Conservation (phyloP, 805 yeast species). For the Kodamaea nitidulidarum region DNA sequence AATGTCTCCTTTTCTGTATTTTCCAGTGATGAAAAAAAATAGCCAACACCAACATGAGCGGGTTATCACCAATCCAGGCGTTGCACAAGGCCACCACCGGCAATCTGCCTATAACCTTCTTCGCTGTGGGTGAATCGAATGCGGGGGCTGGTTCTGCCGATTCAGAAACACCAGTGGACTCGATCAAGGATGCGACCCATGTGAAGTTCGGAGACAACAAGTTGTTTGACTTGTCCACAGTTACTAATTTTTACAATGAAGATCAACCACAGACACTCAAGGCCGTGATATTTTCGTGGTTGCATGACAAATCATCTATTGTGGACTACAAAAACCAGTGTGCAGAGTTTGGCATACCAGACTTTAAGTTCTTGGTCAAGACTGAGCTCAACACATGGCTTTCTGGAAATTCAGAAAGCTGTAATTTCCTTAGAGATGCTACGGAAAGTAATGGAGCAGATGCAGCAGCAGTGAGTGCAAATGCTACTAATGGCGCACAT, state of each 20-base stretch:
- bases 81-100: slow-evolving; percentile 26
- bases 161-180: slow-evolving; percentile 12
- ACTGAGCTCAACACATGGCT: slow-evolving; percentile 82
- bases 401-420: slow-evolving; percentile 59
- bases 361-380: slow-evolving; percentile 79
- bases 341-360: slow-evolving; percentile 56
- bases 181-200: slow-evolving; percentile 34
- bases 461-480: neutral
- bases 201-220: slow-evolving; percentile 25
- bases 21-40: neutral
- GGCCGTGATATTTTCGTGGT: slow-evolving; percentile 74
- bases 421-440: slow-evolving; percentile 46
- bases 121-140: slow-evolving; percentile 10
- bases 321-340: slow-evolving; percentile 80
- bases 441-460: slow-evolving; percentile 5
- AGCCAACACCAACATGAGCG: slow-evolving; percentile 1
- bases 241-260: slow-evolving; percentile 56
- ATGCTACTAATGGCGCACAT: slow-evolving; percentile 15
- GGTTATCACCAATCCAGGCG: slow-evolving; percentile 19
- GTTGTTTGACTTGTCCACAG: slow-evolving; percentile 34
- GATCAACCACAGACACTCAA: slow-evolving; percentile 47
- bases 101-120: slow-evolving; percentile 21
- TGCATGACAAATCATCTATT: slow-evolving; percentile 64
- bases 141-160: slow-evolving; percentile 4
- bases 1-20: no score